Evolutionary conservation across 1,284 basidiomycete genomes (phyloP), one percentile per base, ranked within the genome.

Genomic region (Apiotrichum porosum): DNA sequence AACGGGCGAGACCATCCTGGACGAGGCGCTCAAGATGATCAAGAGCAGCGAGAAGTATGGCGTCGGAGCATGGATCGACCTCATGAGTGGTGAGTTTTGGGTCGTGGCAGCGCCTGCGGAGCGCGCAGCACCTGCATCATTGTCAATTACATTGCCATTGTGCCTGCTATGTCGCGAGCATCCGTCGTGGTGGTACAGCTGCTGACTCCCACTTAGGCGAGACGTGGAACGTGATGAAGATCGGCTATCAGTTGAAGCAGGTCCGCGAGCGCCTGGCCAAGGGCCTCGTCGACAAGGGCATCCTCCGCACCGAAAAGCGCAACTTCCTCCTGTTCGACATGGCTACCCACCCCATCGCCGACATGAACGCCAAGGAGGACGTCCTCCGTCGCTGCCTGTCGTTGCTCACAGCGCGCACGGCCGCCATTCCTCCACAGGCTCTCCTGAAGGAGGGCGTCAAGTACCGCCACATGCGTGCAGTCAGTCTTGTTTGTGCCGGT

Each of bases 211-310:
- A 28, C 23, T 23, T 65, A 94, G 91, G 91, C 55, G 92, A 97
- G 76, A 97, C 92, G 44, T 97, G 92, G 92, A 95, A 97, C 69
- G 89, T 95, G 6, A 90, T 95, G 84, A 95, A 95, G 76, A 95
- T 95, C 49, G 91, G 91, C 23, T 97, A 91, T 75, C 92, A 97
- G 72, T 82, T 97, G 42, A 97, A 97, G 74, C 92, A 95, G 74
- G 92, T 97, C 37, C 84, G 92, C 46, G 92, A 97, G 74, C 85
- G 92, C 19, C 83, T 97, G 38, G 90, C 90, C n/a, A 97, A 97
- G 71, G 92, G 92, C 1, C 81, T 97, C 34, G 92, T 94, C 45
- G 92, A 97, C 79, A 97, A 97, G 74, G 92, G 92, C 60, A 83
- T 97, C 34, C 81, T 97, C n/a, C 85, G 92, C 39, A 97, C 92